phyloP scores from a whole-genome alignment of 108 stramenopile genomes.

The Skeletonema marinoi region DNA sequence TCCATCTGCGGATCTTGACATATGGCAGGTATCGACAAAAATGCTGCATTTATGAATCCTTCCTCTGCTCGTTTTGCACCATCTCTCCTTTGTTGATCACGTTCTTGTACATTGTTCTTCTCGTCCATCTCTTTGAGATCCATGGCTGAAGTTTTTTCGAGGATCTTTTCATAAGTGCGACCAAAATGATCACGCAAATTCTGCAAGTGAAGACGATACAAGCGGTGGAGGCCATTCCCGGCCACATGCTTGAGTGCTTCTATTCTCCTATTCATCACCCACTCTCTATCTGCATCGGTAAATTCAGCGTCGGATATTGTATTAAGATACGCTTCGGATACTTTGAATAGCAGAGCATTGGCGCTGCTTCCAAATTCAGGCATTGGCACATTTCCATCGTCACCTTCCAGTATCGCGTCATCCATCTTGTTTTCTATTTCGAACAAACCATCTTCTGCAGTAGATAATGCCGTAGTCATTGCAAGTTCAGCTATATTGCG shows the following conservation, averaged over 20 bases:
- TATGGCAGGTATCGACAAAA: slow-evolving; percentile 58
- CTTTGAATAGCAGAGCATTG: slow-evolving; percentile 35
- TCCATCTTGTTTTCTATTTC: slow-evolving; percentile 45
- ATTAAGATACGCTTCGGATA: slow-evolving; percentile 18
- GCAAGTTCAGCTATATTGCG: slow-evolving; percentile 4
- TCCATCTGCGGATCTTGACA: slow-evolving; percentile 35
- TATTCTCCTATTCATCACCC: slow-evolving; percentile 30
- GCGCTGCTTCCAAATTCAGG: slow-evolving; percentile 58
- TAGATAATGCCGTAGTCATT: slow-evolving; percentile 13
- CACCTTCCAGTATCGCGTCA: slow-evolving; percentile 31
- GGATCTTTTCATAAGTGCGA: slow-evolving; percentile 24
- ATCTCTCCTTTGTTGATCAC: slow-evolving; percentile 24
- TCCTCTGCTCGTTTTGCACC: slow-evolving; percentile 57
- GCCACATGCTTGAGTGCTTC: slow-evolving; percentile 26
- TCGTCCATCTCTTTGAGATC: slow-evolving; percentile 39
- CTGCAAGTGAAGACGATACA: slow-evolving; percentile 41
- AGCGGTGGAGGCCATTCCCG: slow-evolving; percentile 26
- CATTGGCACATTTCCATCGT: slow-evolving; percentile 22
- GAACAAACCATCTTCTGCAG: slow-evolving; percentile 21
- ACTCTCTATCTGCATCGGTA: slow-evolving; percentile 19
- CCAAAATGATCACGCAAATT: slow-evolving; percentile 51
- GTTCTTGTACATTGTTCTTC: slow-evolving; percentile 3
- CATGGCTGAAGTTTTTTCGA: slow-evolving; percentile 47
- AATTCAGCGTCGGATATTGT: slow-evolving; percentile 10
- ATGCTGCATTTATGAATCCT: slow-evolving; percentile 61